phyloP scores from a whole-genome alignment of 495 filamentous ascomycete species.

The Aspergillus affinis region DNA sequence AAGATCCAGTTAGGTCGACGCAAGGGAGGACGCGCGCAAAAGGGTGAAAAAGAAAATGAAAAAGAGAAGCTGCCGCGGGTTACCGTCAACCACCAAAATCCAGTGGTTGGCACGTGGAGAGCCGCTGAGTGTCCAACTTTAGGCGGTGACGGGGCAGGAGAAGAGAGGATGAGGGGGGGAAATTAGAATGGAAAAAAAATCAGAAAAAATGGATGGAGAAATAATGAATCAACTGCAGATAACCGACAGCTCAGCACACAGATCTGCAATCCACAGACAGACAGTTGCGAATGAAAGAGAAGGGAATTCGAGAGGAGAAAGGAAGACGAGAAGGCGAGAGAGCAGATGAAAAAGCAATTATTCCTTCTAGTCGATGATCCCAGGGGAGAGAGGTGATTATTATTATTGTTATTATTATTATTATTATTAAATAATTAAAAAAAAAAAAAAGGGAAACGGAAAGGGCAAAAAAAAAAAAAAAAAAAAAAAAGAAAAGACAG shows the following conservation, averaged over 20 bases:
- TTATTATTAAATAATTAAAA: slow-evolving; percentile 6
- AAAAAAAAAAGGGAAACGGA: slow-evolving; percentile 1
- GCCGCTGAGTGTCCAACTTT: slow-evolving; percentile 8
- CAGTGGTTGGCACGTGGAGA: slow-evolving; percentile 30
- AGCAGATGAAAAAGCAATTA: slow-evolving; percentile 5
- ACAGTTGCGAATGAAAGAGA: neutral
- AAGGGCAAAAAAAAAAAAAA: neutral
- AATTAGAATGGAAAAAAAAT: too few relatives aligned
- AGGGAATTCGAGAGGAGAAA: too few relatives aligned
- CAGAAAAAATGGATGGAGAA: too few relatives aligned
- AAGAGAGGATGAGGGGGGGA: slow-evolving; percentile 2
- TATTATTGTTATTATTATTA: slow-evolving; percentile 8
- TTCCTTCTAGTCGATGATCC: too few relatives aligned
- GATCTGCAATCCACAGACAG: slow-evolving; percentile 14
- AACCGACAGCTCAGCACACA: slow-evolving; percentile 29
- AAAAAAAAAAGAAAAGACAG: neutral
- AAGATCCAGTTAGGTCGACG: slow-evolving; percentile 24
- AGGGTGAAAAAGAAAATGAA: neutral
- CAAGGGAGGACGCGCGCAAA: slow-evolving; percentile 20
- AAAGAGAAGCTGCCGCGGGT: slow-evolving; percentile 23
- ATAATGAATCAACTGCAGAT: slow-evolving; percentile 20
- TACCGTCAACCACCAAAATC: slow-evolving; percentile 14
- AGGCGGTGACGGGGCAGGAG: slow-evolving; percentile 1
- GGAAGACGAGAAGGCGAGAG: neutral
- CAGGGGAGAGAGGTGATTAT: too few relatives aligned